Base-by-base conservation (phyloP, 2,329 filamentous ascomycete species). In the Fusarium palustre region DNA sequence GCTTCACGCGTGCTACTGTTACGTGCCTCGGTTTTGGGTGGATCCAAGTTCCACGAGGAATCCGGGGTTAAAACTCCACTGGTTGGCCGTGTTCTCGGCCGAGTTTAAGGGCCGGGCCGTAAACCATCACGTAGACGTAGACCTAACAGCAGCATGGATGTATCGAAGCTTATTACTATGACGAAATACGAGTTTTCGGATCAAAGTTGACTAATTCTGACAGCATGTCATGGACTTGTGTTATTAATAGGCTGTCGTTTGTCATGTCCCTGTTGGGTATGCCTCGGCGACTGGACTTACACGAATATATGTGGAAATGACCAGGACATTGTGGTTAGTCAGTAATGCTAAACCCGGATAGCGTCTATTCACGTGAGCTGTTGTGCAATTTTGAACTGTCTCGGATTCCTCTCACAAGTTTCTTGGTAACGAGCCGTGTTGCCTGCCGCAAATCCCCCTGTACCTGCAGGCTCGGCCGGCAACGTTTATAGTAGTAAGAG, bases 21-120 rank as follows among this genome's bases (percentile, higher is more conserved):
- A 39, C 31, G 31, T 55, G 53, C 69, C 72, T 74, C 72, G 72
- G 72, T 41, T 72, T 43, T 52, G 30, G 22, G 63, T 69, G 68
- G 67, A 58, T 48, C 48, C n/a, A 25, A 53, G 13, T 15, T 31
- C 36, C 31, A 41, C 47, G 30, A 36, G 59, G 47, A 61, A 66
- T 62, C 68, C 45, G 67, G 68, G 67, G 68, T 62, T 28, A 22
- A 22, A 43, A 50, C 46, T 45, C 65, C 64, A 55, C 59, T 53
- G 15, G 22, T 41, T 28, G 20, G 30, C 50, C 59, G 33, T 34
- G 25, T 30, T 64, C 56, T 72, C 71, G 71, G 71, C 71, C 71
- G 69, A 73, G 61, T 69, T 56, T 12, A 34, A 59, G 65, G 54
- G 41, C 52, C 36, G 49, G 42, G 31, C 63, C 63, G 63, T 24